These are phyloP conservation scores for Trichoderma hamatum DNA, from an alignment of 2,329 filamentous ascomycete genomes.

Conservation along the genomic window DNA sequence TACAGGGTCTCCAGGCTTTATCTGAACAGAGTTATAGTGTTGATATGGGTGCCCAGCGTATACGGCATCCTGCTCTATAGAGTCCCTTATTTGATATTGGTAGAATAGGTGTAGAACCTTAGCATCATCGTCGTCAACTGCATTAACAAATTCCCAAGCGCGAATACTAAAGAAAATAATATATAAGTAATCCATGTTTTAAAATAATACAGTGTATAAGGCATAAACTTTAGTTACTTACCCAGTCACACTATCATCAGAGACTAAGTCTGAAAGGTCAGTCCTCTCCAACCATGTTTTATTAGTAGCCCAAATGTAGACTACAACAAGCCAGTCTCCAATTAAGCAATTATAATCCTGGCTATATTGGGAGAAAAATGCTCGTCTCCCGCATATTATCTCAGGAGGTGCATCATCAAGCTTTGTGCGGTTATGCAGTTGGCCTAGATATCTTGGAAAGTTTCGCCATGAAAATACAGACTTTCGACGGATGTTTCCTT, in stretches of 20 bases:
- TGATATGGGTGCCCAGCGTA: slow-evolving; percentile 12
- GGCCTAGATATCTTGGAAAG: neutral
- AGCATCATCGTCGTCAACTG: neutral
- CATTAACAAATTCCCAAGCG: slow-evolving; percentile 5
- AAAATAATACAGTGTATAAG: neutral
- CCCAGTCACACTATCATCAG: slow-evolving; percentile 6
- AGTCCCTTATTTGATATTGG: neutral
- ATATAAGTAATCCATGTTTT: slow-evolving; percentile 10
- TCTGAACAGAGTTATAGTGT: slow-evolving; percentile 3
- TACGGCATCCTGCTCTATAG: neutral
- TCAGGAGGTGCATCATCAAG: slow-evolving; percentile 14
- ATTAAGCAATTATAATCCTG: neutral
- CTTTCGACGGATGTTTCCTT: neutral
- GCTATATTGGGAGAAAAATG: slow-evolving; percentile 2
- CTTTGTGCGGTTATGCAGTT: neutral
- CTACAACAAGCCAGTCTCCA: slow-evolving; percentile 15
- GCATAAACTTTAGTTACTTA: slow-evolving; percentile 11
- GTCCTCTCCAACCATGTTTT: slow-evolving; percentile 9
- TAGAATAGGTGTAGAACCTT: slow-evolving; percentile 15
- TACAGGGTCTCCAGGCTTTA: slow-evolving; percentile 13
- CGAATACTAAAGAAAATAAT: slow-evolving; percentile 9
- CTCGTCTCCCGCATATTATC: slow-evolving; percentile 19
- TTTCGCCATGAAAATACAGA: neutral
- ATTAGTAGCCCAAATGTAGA: slow-evolving; percentile 16
- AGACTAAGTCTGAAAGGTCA: slow-evolving; percentile 3